These are phyloP conservation scores for Epichloe amarillans DNA, from an alignment of 2,329 filamentous ascomycete species.

Conservation along the genomic window DNA sequence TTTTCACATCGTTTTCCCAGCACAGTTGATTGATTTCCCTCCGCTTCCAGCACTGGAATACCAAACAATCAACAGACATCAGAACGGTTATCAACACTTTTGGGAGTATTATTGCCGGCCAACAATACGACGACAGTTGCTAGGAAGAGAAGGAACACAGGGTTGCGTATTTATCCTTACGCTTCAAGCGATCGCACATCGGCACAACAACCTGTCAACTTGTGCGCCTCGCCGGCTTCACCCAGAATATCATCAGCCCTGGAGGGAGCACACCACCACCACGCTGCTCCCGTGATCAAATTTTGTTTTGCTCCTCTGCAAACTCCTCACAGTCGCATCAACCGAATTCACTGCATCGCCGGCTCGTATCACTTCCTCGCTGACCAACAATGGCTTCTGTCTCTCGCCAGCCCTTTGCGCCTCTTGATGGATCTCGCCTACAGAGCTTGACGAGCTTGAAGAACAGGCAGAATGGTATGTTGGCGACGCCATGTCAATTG, in stretches of 20 bases:
- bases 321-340: too few relatives aligned
- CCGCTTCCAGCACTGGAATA: not conserved
- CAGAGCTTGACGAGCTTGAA: slow-evolving; percentile 62
- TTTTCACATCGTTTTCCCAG: not conserved
- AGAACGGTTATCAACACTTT: not conserved
- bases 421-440: slow-evolving; percentile 54
- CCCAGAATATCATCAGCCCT: not conserved
- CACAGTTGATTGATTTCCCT: not conserved
- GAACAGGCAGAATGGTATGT: slow-evolving; percentile 63
- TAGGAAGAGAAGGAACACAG: not conserved
- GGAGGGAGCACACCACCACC: not conserved
- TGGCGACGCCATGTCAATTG: not conserved
- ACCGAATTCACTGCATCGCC: not conserved
- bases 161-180: not conserved
- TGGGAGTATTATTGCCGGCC: not conserved
- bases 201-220: not conserved
- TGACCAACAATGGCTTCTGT: slow-evolving; percentile 37
- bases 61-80: not conserved
- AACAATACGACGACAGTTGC: not conserved
- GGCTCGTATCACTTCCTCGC: not conserved
- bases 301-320: too few relatives aligned
- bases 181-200: not conserved
- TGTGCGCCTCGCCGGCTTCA: not conserved
- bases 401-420: slow-evolving; percentile 61
- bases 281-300: too few relatives aligned